Evolutionary conservation across 1,284 basidiomycete species (phyloP), one percentile per base, ranked within the genome.

Genomic region (Naganishia liquefaciens): DNA sequence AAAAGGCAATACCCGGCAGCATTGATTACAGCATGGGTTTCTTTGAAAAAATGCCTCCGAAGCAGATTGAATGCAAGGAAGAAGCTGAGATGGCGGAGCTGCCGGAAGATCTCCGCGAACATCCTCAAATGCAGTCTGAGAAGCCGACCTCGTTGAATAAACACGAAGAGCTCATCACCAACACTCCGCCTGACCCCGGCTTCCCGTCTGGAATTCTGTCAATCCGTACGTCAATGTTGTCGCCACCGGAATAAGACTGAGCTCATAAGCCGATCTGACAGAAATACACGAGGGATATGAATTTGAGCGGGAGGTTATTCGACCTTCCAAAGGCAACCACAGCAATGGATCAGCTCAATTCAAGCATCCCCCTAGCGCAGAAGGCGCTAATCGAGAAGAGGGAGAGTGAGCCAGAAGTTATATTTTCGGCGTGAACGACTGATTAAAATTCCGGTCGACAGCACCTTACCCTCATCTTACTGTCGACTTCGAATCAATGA

Each of bases 231-330:
- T 57, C 13, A 50, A 27, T 19, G n/a, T 23, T 25, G 10, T 5
- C 37, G 9, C 15, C 1, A 13, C 25, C 21, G 7, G 23, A 21
- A 40, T 42, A 2, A 23, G 25, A 19, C 25, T 15, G 6, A 25
- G 25, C 30, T 28, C 5, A 44, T n/a, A 17, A 6, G 25, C 28
- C 9, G 21, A 6, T 19, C 15, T 64, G n/a, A 33, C 52, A 64
- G 63, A 65, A 25, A 57, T 65, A 28, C 63, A 65, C 49, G 63
- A 65, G 44, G 63, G 54, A 15, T 60, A 51, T 23, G 63, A 65
- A 23, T 28, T 65, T 19, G 49, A 53, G 28, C 63, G 63, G 37
- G 54, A 65, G 23, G 21, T 37, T 10, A 65, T 65, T 15, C 46
- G 54, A 5, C 55, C 63, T 2, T 40, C 50, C 3, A 49, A 46